Evolutionary conservation across 805 yeast species (phyloP).

Genomic region (Suhomyces pyralidae): DNA sequence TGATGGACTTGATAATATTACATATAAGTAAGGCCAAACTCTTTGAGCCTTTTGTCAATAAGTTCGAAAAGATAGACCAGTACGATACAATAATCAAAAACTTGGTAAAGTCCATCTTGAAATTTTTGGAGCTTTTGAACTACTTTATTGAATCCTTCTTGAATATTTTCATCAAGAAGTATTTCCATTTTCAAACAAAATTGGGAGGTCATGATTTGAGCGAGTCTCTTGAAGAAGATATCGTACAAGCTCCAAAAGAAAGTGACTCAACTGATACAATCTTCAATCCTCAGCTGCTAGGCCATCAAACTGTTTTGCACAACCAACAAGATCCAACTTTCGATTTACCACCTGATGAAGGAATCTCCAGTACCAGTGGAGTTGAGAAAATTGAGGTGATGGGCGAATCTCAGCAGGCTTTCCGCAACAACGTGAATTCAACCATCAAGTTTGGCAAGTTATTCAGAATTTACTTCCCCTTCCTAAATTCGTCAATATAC

Average conservation of each 20-base stretch:
- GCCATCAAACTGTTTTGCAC: background rate
- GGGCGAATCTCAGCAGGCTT: background rate
- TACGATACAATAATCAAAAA: slow-evolving; percentile 33
- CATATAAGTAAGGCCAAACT: slow-evolving; percentile 51
- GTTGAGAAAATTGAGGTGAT: background rate
- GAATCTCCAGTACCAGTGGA: background rate
- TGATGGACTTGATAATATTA: slow-evolving; percentile 45
- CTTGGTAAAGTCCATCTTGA: slow-evolving; percentile 35
- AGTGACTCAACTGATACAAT: background rate
- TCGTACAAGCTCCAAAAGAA: background rate
- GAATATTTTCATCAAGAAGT: slow-evolving; percentile 12
- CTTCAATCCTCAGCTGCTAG: background rate
- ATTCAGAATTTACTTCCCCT: slow-evolving; percentile 43
- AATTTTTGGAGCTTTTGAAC: slow-evolving; percentile 35
- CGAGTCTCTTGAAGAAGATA: background rate
- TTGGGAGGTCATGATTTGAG: background rate
- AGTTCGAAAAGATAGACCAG: slow-evolving; percentile 24
- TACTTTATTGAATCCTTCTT: slow-evolving; percentile 32
- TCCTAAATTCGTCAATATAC: slow-evolving; percentile 47
- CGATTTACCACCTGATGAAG: background rate
- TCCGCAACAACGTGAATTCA: slow-evolving; percentile 2
- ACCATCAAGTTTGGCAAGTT: slow-evolving; percentile 26
- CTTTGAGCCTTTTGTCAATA: slow-evolving; percentile 48
- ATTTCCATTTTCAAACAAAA: slow-evolving; percentile 6
- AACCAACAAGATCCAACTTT: background rate